phyloP scores from a whole-genome alignment of 257 asterid genomes.

The Striga asiatica region DNA sequence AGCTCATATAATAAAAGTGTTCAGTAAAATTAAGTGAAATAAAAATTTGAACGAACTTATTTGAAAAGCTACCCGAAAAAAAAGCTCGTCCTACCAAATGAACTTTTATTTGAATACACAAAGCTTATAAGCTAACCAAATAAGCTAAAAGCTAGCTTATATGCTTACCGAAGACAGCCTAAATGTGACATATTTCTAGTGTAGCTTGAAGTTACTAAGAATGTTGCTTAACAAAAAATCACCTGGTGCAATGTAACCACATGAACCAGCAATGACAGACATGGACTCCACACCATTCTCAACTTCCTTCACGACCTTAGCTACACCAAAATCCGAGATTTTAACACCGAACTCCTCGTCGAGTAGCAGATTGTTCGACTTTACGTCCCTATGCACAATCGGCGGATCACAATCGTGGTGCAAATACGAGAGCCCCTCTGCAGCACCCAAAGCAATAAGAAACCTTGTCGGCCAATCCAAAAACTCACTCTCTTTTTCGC shows the following conservation, averaged over 20 bases:
- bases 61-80: too few relatives aligned
- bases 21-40: too few relatives aligned
- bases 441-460: conserved; percentile 61
- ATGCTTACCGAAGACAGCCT: too few relatives aligned
- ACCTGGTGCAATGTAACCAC: conserved; percentile 97
- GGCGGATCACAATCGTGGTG: conserved; percentile 86
- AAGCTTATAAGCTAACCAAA: too few relatives aligned
- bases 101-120: too few relatives aligned
- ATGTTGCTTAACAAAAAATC: conserved; percentile 1
- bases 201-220: neutral
- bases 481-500: conserved; percentile 22
- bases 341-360: conserved; percentile 56
- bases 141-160: too few relatives aligned
- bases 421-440: conserved; percentile 78
- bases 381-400: conserved; percentile 79
- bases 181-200: too few relatives aligned
- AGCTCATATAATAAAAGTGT: too few relatives aligned
- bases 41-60: neutral
- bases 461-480: conserved; percentile 65
- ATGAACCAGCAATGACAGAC: conserved; percentile 79
- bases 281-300: conserved; percentile 37
- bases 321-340: conserved; percentile 83
- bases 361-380: conserved; percentile 61
- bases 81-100: neutral
- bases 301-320: conserved; percentile 33